These are phyloP conservation scores for Fraxinus floribunda DNA, from an alignment of 305 asterid genomes.

Conservation along the genomic window DNA sequence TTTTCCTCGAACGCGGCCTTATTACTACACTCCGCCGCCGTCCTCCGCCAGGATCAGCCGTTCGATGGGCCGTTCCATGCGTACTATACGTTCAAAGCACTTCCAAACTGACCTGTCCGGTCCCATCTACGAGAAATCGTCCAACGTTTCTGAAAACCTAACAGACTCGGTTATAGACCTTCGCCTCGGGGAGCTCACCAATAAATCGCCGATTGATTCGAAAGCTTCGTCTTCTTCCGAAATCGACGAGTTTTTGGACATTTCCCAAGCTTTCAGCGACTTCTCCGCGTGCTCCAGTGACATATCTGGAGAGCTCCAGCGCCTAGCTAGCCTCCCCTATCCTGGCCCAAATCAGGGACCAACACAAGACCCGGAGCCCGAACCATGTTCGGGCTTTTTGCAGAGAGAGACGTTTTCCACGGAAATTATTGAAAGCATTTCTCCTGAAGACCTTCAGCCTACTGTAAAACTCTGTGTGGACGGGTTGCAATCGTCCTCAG, in stretches of 20 bases:
- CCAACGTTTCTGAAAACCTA: neutral
- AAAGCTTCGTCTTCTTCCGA: neutral
- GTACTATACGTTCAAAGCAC: neutral
- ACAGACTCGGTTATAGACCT: neutral
- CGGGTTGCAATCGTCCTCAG: slow-evolving; percentile 38
- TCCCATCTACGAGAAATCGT: neutral
- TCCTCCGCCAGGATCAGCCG: neutral
- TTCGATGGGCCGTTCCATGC: slow-evolving; percentile 1
- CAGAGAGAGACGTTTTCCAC: slow-evolving; percentile 46
- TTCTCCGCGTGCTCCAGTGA: neutral
- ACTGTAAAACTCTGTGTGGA: slow-evolving; percentile 44
- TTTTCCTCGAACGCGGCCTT: neutral
- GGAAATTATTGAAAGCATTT: slow-evolving; percentile 46
- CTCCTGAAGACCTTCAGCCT: slow-evolving; percentile 50
- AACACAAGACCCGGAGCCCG: slow-evolving; percentile 22
- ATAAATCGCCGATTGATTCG: neutral
- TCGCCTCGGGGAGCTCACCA: neutral
- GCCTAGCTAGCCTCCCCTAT: neutral
- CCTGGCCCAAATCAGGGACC: neutral
- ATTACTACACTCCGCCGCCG: neutral
- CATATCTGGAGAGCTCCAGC: neutral
- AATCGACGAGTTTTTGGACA: neutral
- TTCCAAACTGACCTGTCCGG: neutral
- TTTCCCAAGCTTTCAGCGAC: neutral
- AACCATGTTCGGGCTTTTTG: slow-evolving; percentile 37